A percentile compares a stretch with the other conserved stretches of the same genome.
Conservation (phyloP, 2,329 filamentous ascomycete genomes). For the Xenoacremonium recifei region DNA sequence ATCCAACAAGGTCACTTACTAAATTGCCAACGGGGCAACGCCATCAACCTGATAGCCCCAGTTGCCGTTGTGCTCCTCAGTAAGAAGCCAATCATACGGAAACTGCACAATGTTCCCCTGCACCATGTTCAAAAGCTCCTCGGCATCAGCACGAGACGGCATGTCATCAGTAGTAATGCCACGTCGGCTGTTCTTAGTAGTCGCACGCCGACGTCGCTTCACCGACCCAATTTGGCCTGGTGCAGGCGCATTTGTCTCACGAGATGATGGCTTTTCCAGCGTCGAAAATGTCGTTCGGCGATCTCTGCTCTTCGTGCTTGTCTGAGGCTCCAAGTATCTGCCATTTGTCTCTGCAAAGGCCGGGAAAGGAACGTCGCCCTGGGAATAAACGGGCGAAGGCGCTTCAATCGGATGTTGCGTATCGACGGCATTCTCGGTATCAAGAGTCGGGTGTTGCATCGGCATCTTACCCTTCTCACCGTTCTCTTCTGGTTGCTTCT, state of each 20-base stretch:
- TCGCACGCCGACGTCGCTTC: conserved; percentile 64
- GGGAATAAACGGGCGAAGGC: conserved; percentile 41
- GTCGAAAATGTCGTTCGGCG: conserved; percentile 58
- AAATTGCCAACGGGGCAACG: conserved; percentile 94
- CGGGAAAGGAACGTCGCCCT: conserved; percentile 47
- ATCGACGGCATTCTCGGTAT: conserved; percentile 24
- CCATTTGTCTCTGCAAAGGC: conserved; percentile 39
- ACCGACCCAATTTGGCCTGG: conserved; percentile 46
- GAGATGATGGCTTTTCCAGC: conserved; percentile 46
- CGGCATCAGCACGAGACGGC: conserved; percentile 71
- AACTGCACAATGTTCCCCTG: conserved; percentile 90
- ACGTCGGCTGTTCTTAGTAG: conserved; percentile 66
- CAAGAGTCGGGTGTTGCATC: conserved; percentile 15
- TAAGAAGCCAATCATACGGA: conserved; percentile 92
- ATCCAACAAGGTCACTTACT: conserved; percentile 57
- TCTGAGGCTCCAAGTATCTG: conserved; percentile 32
- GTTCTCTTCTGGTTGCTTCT: conserved; percentile 40
- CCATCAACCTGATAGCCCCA: conserved; percentile 98
- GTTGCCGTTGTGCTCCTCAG: conserved; percentile 88
- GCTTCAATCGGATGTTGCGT: conserved; percentile 31
- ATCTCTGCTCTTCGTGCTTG: conserved; percentile 40
- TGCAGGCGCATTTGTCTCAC: conserved; percentile 28
- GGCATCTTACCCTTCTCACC: conserved; percentile 11
- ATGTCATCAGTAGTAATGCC: conserved; percentile 72
- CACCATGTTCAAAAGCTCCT: conserved; percentile 75